Evolutionary conservation across 1,284 basidiomycete species (phyloP), one percentile per base, ranked within the genome.

Genomic region (Puccinia novopanici): DNA sequence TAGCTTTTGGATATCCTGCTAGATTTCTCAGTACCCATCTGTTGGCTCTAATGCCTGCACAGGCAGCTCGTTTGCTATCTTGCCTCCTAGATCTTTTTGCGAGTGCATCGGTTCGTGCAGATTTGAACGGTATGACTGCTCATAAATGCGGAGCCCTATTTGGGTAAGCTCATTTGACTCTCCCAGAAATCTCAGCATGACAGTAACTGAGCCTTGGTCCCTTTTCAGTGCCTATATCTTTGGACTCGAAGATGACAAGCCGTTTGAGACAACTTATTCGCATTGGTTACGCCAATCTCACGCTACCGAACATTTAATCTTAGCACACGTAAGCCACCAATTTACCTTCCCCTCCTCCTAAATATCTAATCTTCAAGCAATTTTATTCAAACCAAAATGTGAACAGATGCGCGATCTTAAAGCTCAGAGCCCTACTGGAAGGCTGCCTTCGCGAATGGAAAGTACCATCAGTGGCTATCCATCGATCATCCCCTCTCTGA

Each of bases 381-480:
- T 19, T 12, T 17, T 2, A 19, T 8, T 45, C 17, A 50, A 54
- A 70, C 65, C 34, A 34, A 10, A 6, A 2, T 24, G 27, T 75
- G 54, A 65, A 17, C 81, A 84, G 82, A 81, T 84, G 55, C 83
- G 83, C 5, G 73, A 84, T 55, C 83, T 84, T 48, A 75, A 83
- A 50, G 75, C 78, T 34, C 48, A 81, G 30, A 82, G 81, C 8
- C 82, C 81, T 8, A 63, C 79, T 0, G 80, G 84, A 0, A 82
- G 83, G 2, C 82, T 84, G 1, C 84, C 84, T 65, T 57, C 77
- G 34, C 42, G 81, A 57, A 82, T 85, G 67, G 83, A 83, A n/a
- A 70, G 78, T 19, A 82, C 82, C 74, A 75, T 84, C 65, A 57
- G 81, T 13, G 81, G 81, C 40, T 85, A 85, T 50, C 84, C 83